A percentile compares a stretch with the other conserved stretches of the same genome.
Conservation (phyloP, 192 early-diverging fungal species). For the Podila epicladia region DNA sequence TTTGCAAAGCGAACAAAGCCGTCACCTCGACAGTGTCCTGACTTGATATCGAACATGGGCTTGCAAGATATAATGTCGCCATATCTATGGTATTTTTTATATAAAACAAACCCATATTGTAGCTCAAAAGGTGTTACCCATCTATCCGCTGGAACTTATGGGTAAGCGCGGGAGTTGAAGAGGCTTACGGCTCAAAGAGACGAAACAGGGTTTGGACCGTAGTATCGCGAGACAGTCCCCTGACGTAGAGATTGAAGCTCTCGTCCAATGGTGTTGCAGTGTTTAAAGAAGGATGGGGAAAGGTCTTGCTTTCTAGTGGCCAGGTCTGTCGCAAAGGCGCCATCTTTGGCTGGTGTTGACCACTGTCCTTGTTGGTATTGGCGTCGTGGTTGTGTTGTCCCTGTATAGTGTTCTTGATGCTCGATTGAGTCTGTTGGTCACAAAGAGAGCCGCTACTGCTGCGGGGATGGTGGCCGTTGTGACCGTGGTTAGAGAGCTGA, state of each 20-base stretch:
- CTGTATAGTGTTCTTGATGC: too few relatives aligned
- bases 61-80: conserved; percentile 43
- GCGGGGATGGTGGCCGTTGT: too few relatives aligned
- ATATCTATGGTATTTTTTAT: conserved; percentile 8
- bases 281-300: neutral
- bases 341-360: neutral
- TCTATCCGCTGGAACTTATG: too few relatives aligned
- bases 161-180: too few relatives aligned
- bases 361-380: too few relatives aligned
- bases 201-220: conserved; percentile 9
- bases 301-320: neutral
- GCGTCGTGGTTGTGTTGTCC: too few relatives aligned
- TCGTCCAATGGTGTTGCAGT: neutral
- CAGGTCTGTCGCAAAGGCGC: neutral
- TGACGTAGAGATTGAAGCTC: conserved; percentile 38
- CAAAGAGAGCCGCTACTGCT: too few relatives aligned
- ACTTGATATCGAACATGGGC: conserved; percentile 12
- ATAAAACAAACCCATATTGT: neutral
- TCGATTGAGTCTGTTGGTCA: too few relatives aligned
- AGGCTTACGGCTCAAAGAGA: conserved; percentile 38
- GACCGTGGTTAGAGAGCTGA: too few relatives aligned
- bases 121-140: too few relatives aligned
- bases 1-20: conserved; percentile 41
- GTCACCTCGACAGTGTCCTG: conserved; percentile 29
- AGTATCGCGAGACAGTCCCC: conserved; percentile 20